Conservation (phyloP, 2,329 filamentous ascomycete species). For the Colletotrichum falcatum region DNA sequence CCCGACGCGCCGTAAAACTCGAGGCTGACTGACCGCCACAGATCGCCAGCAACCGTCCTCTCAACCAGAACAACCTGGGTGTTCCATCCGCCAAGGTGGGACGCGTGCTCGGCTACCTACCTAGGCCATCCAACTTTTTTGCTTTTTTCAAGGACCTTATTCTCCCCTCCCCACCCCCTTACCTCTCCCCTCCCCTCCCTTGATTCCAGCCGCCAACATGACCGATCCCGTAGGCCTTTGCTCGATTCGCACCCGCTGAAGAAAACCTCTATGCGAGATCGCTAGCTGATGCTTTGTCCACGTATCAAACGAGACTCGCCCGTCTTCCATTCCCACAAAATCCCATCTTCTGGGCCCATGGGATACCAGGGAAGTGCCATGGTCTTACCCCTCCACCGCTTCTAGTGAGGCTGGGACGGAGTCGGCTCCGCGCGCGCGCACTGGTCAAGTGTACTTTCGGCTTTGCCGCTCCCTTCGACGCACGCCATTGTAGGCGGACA, state of each 20-base stretch:
- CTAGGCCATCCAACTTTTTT: constrained; percentile 29
- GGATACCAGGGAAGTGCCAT: neutral
- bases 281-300: constrained; percentile 19
- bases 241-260: constrained; percentile 18
- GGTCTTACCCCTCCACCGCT: neutral
- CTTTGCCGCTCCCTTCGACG: constrained; percentile 1
- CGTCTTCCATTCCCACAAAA: constrained; percentile 16
- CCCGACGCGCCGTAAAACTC: constrained; percentile 17
- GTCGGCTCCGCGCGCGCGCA: constrained; percentile 1
- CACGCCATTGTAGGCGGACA: constrained; percentile 11
- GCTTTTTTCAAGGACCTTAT: neutral
- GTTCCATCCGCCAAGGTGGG: constrained; percentile 33
- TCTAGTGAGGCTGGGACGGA: neutral
- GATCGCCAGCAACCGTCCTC: constrained; percentile 35
- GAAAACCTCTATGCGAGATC: constrained; percentile 10
- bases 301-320: constrained; percentile 5
- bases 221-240: constrained; percentile 18
- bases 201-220: constrained; percentile 15
- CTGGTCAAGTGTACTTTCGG: neutral
- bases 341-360: constrained; percentile 12
- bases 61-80: neutral
- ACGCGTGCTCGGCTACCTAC: constrained; percentile 19
- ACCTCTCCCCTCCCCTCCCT: neutral
- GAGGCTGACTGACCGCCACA: constrained; percentile 43
- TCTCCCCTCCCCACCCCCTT: neutral